A percentile compares a stretch with the other conserved stretches of the same genome.
Conservation (phyloP, 768 basidiomycete genomes). For the Suillus occidentalis region DNA sequence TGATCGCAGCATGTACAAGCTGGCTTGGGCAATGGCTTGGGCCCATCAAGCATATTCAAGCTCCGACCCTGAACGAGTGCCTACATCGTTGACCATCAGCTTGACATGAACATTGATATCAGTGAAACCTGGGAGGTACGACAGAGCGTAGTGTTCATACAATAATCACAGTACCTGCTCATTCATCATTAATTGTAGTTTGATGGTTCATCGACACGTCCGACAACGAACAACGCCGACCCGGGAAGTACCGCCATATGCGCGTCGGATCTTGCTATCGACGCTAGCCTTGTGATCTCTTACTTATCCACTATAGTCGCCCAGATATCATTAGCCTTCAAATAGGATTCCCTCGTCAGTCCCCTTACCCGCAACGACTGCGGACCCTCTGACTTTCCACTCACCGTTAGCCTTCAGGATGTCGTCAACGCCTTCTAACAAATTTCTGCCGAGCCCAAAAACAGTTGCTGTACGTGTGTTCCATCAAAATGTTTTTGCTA, state of each 20-base stretch:
- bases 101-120: not conserved
- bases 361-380: not conserved
- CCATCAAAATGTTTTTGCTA: not conserved
- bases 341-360: not conserved
- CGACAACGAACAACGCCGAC: not conserved
- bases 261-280: slow-evolving; percentile 1
- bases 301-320: too few relatives aligned
- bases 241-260: slow-evolving; percentile 1
- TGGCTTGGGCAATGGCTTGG: too few relatives aligned
- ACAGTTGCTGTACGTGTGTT: slow-evolving; percentile 73
- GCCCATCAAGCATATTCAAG: not conserved
- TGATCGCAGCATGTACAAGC: not conserved
- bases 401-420: not conserved
- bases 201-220: not conserved
- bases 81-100: not conserved
- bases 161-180: not conserved
- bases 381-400: not conserved
- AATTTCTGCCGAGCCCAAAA: slow-evolving; percentile 54
- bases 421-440: slow-evolving; percentile 15
- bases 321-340: not conserved
- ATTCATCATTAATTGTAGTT: not conserved
- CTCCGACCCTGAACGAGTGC: not conserved
- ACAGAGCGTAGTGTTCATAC: not conserved
- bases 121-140: not conserved
- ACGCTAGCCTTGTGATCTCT: not conserved